Percentiles rank a stretch among this genome's conserved stretches.
Conservation (phyloP, 2,329 filamentous ascomycete species). For the Dothistroma pini region DNA sequence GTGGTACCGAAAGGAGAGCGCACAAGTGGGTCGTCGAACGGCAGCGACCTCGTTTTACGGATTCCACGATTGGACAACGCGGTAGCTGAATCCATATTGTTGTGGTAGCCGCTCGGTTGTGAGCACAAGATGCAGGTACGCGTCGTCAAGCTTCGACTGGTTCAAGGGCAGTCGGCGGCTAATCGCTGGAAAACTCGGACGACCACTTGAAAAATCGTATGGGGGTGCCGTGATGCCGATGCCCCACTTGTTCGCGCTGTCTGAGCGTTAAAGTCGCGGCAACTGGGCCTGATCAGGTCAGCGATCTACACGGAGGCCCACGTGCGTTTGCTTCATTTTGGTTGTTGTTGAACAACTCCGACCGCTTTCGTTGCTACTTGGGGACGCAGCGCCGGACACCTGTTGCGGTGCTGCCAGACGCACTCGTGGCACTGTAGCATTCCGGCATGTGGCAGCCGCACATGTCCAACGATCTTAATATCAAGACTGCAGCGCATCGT, state of each 20-base stretch:
- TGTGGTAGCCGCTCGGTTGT: background rate
- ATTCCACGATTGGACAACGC: background rate
- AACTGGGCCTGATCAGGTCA: background rate
- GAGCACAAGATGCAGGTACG: conserved; percentile 2
- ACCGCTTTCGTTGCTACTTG: background rate
- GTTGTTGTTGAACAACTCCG: background rate
- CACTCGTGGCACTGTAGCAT: no score
- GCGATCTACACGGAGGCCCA: background rate
- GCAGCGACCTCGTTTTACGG: background rate
- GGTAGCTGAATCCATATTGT: background rate
- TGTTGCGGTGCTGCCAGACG: no score
- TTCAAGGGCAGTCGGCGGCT: background rate
- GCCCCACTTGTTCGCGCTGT: background rate
- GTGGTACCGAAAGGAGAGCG: background rate
- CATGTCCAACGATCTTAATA: background rate
- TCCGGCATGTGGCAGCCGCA: background rate
- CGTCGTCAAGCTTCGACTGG: conserved; percentile 14
- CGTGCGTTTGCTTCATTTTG: background rate
- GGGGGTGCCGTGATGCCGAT: background rate
- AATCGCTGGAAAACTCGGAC: background rate
- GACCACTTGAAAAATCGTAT: background rate
- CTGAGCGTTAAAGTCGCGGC: background rate
- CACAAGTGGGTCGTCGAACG: background rate
- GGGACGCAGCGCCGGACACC: background rate
- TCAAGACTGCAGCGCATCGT: background rate